Conservation (phyloP, 176 grass and related monocot genomes). For the Zoysia japonica region DNA sequence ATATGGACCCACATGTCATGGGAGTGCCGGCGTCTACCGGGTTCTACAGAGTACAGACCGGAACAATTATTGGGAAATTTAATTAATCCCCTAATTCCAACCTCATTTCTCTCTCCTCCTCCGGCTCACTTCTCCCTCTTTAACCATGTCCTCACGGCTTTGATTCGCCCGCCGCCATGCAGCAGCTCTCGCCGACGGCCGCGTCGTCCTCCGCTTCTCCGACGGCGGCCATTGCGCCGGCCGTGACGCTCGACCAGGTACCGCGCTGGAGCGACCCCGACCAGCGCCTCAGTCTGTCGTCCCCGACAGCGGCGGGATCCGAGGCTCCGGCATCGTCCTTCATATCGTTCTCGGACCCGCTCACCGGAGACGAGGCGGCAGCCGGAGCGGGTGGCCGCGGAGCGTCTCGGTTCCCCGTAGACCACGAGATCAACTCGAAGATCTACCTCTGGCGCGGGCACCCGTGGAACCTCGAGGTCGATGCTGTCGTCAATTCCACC, state of each 20-base stretch:
- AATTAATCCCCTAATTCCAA: neutral
- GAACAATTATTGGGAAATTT: conserved; percentile 1
- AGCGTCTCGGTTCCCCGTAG: conserved; percentile 70
- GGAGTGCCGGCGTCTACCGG: neutral
- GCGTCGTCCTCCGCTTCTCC: conserved; percentile 32
- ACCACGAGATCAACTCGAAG: conserved; percentile 80
- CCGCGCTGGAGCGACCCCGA: conserved; percentile 79
- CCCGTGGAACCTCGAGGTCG: conserved; percentile 93
- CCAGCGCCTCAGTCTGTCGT: conserved; percentile 40
- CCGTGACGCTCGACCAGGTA: conserved; percentile 72
- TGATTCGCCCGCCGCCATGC: conserved; percentile 36
- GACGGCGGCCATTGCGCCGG: conserved; percentile 38
- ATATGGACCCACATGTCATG: neutral
- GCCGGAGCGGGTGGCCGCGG: conserved; percentile 40
- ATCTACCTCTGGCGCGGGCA: conserved; percentile 91
- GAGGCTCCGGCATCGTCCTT: conserved; percentile 44
- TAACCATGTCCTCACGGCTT: conserved; percentile 2
- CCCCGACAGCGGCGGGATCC: conserved; percentile 44
- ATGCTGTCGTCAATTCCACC: conserved; percentile 97
- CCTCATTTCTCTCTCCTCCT: conserved; percentile 9
- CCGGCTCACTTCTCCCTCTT: neutral
- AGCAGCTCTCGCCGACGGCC: conserved; percentile 33
- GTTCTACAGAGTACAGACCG: neutral
- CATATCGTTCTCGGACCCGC: conserved; percentile 53
- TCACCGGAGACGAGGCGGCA: conserved; percentile 42